Evolutionary conservation across 768 basidiomycete species (phyloP).

Genomic region (Xanthoconium purpureum): DNA sequence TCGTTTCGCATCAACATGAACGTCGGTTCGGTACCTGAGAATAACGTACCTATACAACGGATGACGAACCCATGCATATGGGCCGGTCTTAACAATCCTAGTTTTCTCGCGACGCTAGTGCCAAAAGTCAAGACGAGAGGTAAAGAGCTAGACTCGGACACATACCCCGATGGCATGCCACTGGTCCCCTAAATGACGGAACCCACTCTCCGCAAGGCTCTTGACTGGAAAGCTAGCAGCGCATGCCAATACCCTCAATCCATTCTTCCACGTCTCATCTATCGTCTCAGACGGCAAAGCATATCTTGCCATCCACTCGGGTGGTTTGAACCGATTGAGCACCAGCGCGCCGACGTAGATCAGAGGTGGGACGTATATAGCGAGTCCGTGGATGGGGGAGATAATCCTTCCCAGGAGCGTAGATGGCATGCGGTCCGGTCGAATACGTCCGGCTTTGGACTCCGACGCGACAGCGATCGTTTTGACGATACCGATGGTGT

Average conservation of each 20-base stretch:
- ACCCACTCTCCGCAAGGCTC: background rate
- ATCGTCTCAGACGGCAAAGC: constrained; percentile 10
- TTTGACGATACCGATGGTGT: background rate
- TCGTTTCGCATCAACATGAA: background rate
- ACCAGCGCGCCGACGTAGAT: constrained; percentile 24
- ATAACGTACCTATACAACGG: constrained; percentile 28
- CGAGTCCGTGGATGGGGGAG: constrained; percentile 24
- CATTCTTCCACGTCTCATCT: constrained; percentile 9
- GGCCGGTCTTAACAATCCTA: constrained; percentile 31
- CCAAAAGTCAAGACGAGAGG: background rate
- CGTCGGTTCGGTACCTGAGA: background rate
- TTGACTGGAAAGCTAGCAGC: constrained; percentile 9
- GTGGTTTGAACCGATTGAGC: constrained; percentile 26
- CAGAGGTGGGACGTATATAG: constrained; percentile 18
- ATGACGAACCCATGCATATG: constrained; percentile 35
- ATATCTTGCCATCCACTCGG: constrained; percentile 28
- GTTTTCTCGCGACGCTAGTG: constrained; percentile 28
- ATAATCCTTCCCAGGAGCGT: constrained; percentile 22
- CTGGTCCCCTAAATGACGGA: constrained; percentile 24
- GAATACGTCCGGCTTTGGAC: constrained; percentile 15
- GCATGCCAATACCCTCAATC: constrained; percentile 20
- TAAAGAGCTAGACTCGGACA: background rate
- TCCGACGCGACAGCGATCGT: background rate
- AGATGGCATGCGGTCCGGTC: constrained; percentile 12
- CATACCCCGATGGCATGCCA: constrained; percentile 28